These are phyloP conservation scores for Bothriochloa decipiens DNA, from an alignment of 176 grass and related monocot genomes.

Conservation along the genomic window DNA sequence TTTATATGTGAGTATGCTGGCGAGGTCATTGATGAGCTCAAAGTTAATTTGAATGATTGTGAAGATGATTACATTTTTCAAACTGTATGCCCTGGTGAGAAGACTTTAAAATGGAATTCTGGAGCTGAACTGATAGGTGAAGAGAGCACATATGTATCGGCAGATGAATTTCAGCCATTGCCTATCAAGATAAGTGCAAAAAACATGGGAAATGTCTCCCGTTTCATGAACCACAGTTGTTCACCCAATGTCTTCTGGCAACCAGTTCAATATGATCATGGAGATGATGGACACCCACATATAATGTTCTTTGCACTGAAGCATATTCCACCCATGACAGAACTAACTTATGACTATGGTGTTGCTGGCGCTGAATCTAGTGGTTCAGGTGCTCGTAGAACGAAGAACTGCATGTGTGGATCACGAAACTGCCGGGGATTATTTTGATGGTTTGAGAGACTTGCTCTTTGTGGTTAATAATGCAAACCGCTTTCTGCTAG, in stretches of 20 bases:
- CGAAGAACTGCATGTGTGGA: conserved; percentile 70
- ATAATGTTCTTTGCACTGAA: conserved; percentile 80
- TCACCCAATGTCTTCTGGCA: conserved; percentile 91
- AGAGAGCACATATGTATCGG: conserved; percentile 35
- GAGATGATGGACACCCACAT: conserved; percentile 59
- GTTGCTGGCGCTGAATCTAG: conserved; percentile 37
- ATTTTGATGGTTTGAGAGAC: conserved; percentile 45
- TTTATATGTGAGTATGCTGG: conserved; percentile 87
- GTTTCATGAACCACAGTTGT: conserved; percentile 91
- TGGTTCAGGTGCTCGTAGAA: conserved; percentile 37
- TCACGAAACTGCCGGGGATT: conserved; percentile 53
- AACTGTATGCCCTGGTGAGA: conserved; percentile 54
- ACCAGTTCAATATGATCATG: conserved; percentile 63
- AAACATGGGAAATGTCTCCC: conserved; percentile 63
- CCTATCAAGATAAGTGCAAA: conserved; percentile 75
- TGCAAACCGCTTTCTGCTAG: conserved; percentile 26
- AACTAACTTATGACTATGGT: conserved; percentile 77
- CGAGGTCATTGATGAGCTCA: conserved; percentile 52
- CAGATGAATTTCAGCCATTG: conserved; percentile 54
- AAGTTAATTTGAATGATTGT: conserved; percentile 49
- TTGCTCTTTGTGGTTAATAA: conserved; percentile 41
- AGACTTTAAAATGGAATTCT: conserved; percentile 75
- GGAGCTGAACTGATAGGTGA: conserved; percentile 62
- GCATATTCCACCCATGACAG: conserved; percentile 85
- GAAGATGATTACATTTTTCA: conserved; percentile 77